These are phyloP conservation scores for Fomitopsis betulina DNA, from an alignment of 1,284 basidiomycete genomes.

Conservation along the genomic window DNA sequence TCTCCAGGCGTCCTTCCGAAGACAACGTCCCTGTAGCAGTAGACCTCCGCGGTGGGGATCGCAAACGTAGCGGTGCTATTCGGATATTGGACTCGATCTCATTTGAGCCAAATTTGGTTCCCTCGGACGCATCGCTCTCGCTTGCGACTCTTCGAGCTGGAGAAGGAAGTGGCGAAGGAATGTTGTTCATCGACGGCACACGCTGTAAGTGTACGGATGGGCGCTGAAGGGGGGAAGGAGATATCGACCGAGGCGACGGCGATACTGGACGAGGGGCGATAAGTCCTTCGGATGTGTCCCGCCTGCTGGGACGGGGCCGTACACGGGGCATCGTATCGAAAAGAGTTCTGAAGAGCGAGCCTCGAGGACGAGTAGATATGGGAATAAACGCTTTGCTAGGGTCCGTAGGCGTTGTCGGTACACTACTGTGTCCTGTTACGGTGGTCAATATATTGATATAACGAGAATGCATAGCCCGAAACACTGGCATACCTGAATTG, in stretches of 20 bases:
- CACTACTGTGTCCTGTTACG: constrained; percentile 8
- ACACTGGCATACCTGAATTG: constrained; percentile 22
- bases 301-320: constrained; percentile 20
- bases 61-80: constrained; percentile 15
- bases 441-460: not conserved
- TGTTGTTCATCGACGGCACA: constrained; percentile 18
- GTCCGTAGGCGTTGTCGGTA: constrained; percentile 21
- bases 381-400: constrained; percentile 9
- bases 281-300: constrained; percentile 29
- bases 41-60: constrained; percentile 19
- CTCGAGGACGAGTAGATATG: constrained; percentile 15
- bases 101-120: constrained; percentile 3
- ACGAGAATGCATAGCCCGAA: not conserved
- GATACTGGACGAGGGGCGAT: constrained; percentile 28
- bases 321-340: constrained; percentile 27
- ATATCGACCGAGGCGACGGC: constrained; percentile 9
- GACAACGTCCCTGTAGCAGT: constrained; percentile 7
- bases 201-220: constrained; percentile 12
- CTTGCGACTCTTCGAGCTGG: constrained; percentile 20
- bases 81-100: constrained; percentile 3
- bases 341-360: constrained; percentile 31
- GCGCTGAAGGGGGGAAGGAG: constrained; percentile 14
- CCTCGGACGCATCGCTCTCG: constrained; percentile 12
- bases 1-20: constrained; percentile 16
- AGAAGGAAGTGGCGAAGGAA: constrained; percentile 20